Evolutionary conservation across 495 filamentous ascomycete species (phyloP).

Genomic region (Penicillium argentinense): DNA sequence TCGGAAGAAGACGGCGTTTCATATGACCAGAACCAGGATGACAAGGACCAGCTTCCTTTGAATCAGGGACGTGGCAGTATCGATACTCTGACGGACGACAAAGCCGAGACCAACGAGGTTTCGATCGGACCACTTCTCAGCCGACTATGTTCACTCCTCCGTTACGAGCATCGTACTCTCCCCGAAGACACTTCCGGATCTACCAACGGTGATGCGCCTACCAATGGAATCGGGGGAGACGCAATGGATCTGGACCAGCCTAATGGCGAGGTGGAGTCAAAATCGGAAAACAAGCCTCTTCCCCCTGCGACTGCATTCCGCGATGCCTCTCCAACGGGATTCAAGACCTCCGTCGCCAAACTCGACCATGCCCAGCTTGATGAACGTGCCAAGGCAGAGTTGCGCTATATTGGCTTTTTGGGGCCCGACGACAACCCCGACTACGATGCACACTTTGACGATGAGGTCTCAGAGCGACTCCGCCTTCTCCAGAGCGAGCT

Average conservation of each 20-base stretch:
- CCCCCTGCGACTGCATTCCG: slow-evolving; percentile 76
- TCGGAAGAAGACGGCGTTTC: slow-evolving; percentile 84
- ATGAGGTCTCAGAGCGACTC: slow-evolving; percentile 88
- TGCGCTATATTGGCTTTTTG: slow-evolving; percentile 91
- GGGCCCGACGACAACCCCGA: slow-evolving; percentile 67
- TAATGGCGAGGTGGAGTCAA: slow-evolving; percentile 41
- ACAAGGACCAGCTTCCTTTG: slow-evolving; percentile 63
- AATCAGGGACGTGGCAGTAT: slow-evolving; percentile 84
- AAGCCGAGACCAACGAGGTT: slow-evolving; percentile 84
- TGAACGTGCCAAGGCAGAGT: slow-evolving; percentile 84
- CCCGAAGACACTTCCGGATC: slow-evolving; percentile 55
- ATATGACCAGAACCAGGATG: slow-evolving; percentile 58
- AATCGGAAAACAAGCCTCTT: slow-evolving; percentile 48
- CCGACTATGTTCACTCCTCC: slow-evolving; percentile 78
- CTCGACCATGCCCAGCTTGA: slow-evolving; percentile 84
- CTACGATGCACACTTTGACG: slow-evolving; percentile 87
- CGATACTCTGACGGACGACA: slow-evolving; percentile 80
- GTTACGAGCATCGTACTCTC: slow-evolving; percentile 73
- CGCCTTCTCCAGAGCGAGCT: slow-evolving; percentile 81
- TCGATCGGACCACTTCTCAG: slow-evolving; percentile 82
- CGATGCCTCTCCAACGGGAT: slow-evolving; percentile 61
- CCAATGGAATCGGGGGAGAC: slow-evolving; percentile 52
- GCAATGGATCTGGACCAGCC: slow-evolving; percentile 50
- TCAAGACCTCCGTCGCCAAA: slow-evolving; percentile 59
- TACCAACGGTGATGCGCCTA: slow-evolving; percentile 51